Conservation (phyloP, 1,139 yeast species). For the Geotrichum australiense region DNA sequence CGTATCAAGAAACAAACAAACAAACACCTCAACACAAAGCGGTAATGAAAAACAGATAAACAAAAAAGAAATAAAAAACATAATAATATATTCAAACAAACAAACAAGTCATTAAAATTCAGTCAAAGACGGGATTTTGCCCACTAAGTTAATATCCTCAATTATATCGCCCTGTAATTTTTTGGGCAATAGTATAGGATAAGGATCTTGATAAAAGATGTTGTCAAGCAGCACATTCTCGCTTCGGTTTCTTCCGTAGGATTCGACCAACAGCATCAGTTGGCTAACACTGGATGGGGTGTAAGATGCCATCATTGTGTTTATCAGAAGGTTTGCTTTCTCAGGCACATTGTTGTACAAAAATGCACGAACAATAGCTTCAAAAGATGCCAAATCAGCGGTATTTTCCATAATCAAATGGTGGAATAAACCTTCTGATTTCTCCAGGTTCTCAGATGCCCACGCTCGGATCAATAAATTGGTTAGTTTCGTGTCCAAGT, state of each 20-base stretch:
- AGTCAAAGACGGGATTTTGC: slow-evolving; percentile 6
- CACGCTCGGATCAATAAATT: slow-evolving; percentile 36
- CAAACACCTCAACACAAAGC: no score
- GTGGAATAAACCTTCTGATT: slow-evolving; percentile 33
- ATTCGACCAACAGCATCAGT: slow-evolving; percentile 2
- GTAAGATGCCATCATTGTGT: slow-evolving; percentile 28
- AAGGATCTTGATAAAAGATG: slow-evolving; percentile 11
- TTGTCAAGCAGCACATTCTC: slow-evolving; percentile 12
- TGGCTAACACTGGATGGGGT: slow-evolving; percentile 30
- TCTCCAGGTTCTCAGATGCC: slow-evolving; percentile 31
- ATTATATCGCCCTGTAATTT: slow-evolving; percentile 2
- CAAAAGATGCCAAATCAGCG: slow-evolving; percentile 37
- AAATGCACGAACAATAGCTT: slow-evolving; percentile 34
- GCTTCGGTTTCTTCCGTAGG: slow-evolving; percentile 9
- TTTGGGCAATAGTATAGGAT: slow-evolving; percentile 1
- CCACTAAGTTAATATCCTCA: slow-evolving; percentile 2
- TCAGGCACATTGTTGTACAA: slow-evolving; percentile 26
- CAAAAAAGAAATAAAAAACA: no score
- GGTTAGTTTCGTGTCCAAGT: slow-evolving; percentile 35
- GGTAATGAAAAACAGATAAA: not conserved
- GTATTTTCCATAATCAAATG: slow-evolving; percentile 24
- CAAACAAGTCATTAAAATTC: slow-evolving; percentile 3
- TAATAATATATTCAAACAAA: no score
- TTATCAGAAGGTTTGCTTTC: no score
- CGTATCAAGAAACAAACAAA: no score